Base-by-base conservation (phyloP, 2,329 filamentous ascomycete genomes). In the Ophiostoma sp. region DNA sequence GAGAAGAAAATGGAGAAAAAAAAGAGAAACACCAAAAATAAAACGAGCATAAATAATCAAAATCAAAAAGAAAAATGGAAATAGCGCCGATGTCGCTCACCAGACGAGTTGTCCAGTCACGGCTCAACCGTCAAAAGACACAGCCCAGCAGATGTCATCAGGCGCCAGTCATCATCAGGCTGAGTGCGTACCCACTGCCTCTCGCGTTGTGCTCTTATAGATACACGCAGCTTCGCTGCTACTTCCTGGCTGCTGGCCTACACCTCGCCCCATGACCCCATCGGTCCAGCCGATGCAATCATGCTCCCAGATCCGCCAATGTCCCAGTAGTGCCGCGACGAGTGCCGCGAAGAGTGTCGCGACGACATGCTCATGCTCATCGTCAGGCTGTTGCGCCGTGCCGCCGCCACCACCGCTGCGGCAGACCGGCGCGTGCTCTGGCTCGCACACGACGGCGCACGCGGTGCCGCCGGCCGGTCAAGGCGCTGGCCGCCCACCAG, bases 261-360 rank as follows among this genome's bases (percentile, higher is more conserved):
- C 35, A 90, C 86, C 80, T 94, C 92, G 11, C 91, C 91, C 92
- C 92, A 95, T 74, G 86, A 89, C 20, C 91, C 91, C 83, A 91
- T 87, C 10, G 86, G 86, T 0, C 88, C 89, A 54, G 85, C 86
- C 67, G 86, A 85, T 1, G 86, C 87, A 77, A 91, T 87, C 72
- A 89, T 83, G 3, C 90, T 94, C 1, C 91, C 91, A 75, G 89
- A 93, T 6, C 88, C 91, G 35, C 92, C 92, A 74, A 97, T 87
- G 78, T 97, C 94, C 94, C 94, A 97, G 79, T 96, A 97, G 77
- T 96, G 92, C 69, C 93, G 83, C 65, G 70, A 71, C 70, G 70
- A 71, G 8, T 65, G 68, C 31, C 67, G 67, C 68, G 90, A 92
- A 57, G 91, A 94, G 17, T 57, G 52, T 36, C 64, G 64, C 39